phyloP scores from a whole-genome alignment of 164 flowering plant species.

The Brasenia schreberi region DNA sequence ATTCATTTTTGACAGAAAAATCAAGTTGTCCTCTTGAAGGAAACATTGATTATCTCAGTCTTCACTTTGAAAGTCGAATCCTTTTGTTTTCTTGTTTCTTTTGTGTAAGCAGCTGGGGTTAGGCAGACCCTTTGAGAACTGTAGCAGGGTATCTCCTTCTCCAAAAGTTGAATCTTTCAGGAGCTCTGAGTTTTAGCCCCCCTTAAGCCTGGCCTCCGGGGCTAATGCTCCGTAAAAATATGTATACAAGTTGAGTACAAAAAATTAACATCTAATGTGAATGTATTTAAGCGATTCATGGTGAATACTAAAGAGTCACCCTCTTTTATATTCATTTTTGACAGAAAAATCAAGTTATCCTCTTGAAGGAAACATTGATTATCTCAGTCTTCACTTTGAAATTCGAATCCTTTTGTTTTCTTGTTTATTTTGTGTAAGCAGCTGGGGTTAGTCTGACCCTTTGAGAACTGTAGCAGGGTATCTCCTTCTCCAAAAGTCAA shows the following conservation, averaged over 20 bases:
- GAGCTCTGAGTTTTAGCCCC: conserved; percentile 40
- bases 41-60: neutral
- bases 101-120: too few species aligned
- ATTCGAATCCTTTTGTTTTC: too few species aligned
- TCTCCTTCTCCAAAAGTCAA: too few species aligned
- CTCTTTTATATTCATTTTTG: neutral
- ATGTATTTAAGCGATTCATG: neutral
- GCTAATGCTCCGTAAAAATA: neutral
- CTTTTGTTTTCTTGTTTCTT: too few species aligned
- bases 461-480: too few species aligned
- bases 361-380: neutral
- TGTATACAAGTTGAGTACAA: conserved; percentile 10
- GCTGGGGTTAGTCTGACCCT: too few species aligned
- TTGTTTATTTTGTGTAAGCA: too few species aligned
- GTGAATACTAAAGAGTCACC: neutral
- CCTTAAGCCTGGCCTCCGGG: neutral
- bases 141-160: too few species aligned
- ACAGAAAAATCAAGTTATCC: neutral
- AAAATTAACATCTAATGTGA: neutral
- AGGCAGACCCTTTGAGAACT: too few species aligned
- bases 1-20: neutral
- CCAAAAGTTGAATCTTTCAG: conserved; percentile 11
- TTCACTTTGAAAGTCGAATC: neutral
- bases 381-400: neutral
- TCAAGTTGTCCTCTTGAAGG: neutral